Conservation (phyloP, 1,284 basidiomycete species). For the Boletus holoroseus region DNA sequence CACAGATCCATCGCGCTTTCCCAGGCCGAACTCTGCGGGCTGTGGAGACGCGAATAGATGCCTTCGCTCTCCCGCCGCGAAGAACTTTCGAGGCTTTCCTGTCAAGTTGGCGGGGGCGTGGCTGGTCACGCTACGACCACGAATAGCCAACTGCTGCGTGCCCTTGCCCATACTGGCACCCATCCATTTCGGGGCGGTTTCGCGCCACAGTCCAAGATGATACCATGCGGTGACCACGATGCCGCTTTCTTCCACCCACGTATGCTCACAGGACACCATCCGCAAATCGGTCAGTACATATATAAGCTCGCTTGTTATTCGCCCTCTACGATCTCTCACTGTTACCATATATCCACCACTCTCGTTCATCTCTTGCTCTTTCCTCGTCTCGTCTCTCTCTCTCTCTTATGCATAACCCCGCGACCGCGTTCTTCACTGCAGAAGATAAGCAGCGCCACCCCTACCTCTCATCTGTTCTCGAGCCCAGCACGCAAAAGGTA, state of each 20-base stretch:
- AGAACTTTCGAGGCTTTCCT: slow-evolving; percentile 18
- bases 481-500: slow-evolving; percentile 33
- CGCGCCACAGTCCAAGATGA: slow-evolving; percentile 32
- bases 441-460: slow-evolving; percentile 37
- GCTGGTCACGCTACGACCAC: slow-evolving; percentile 15
- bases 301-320: slow-evolving; percentile 27
- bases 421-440: slow-evolving; percentile 34
- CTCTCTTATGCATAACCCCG: slow-evolving; percentile 29
- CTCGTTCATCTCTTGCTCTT: slow-evolving; percentile 18
- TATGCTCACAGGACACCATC: slow-evolving; percentile 20
- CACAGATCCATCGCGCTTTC: slow-evolving; percentile 25
- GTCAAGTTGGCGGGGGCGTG: slow-evolving; percentile 21
- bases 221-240: slow-evolving; percentile 34
- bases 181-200: slow-evolving; percentile 28
- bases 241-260: slow-evolving; percentile 31
- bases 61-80: slow-evolving; percentile 18
- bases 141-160: slow-evolving; percentile 20
- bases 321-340: slow-evolving; percentile 16
- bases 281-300: slow-evolving; percentile 33
- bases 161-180: slow-evolving; percentile 29
- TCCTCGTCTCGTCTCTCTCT: slow-evolving; percentile 4
- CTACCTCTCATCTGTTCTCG: slow-evolving; percentile 36
- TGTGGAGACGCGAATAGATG: slow-evolving; percentile 29
- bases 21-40: slow-evolving; percentile 21
- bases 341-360: slow-evolving; percentile 11